A percentile compares a stretch with the other conserved stretches of the same genome.
Conservation (phyloP, 2,329 filamentous ascomycete genomes). For the Lasiodiplodia hormozganensis region DNA sequence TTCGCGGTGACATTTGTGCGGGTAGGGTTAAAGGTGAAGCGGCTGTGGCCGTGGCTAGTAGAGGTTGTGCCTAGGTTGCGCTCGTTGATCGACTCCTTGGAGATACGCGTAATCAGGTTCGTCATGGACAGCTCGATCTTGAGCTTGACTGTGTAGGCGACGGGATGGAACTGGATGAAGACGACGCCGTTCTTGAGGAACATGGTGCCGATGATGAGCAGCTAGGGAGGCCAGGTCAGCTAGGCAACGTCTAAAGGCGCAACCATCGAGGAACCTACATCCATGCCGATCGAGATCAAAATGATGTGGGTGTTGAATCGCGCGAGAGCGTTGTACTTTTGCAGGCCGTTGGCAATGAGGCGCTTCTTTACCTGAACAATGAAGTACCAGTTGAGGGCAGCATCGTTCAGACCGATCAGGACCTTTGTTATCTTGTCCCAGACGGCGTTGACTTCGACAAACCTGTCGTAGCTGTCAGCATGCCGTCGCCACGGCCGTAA, state of each 20-base stretch:
- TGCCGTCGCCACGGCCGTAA: too few species aligned
- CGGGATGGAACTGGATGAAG: constrained; percentile 50
- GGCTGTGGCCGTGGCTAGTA: constrained; percentile 16
- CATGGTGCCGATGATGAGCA: constrained; percentile 29
- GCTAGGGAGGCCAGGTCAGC: neutral
- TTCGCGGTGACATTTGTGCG: constrained; percentile 5
- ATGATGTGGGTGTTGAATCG: constrained; percentile 39
- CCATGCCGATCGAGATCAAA: constrained; percentile 38
- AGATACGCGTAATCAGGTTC: constrained; percentile 43
- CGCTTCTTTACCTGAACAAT: constrained; percentile 36
- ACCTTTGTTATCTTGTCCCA: constrained; percentile 36
- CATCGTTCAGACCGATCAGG: constrained; percentile 37
- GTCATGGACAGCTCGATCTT: constrained; percentile 56
- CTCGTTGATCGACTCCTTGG: constrained; percentile 20
- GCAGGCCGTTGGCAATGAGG: constrained; percentile 37
- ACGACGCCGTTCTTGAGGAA: constrained; percentile 25
- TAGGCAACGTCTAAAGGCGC: neutral
- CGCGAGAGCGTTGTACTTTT: constrained; percentile 39
- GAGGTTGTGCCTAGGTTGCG: constrained; percentile 16
- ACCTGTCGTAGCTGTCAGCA: neutral
- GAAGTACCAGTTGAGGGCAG: constrained; percentile 40
- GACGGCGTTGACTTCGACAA: constrained; percentile 34
- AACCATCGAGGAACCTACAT: constrained; percentile 30
- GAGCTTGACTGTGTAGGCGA: constrained; percentile 53
- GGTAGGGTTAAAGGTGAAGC: constrained; percentile 4